phyloP scores from a whole-genome alignment of 2,329 filamentous ascomycete genomes.

The Exophiala sideris region DNA sequence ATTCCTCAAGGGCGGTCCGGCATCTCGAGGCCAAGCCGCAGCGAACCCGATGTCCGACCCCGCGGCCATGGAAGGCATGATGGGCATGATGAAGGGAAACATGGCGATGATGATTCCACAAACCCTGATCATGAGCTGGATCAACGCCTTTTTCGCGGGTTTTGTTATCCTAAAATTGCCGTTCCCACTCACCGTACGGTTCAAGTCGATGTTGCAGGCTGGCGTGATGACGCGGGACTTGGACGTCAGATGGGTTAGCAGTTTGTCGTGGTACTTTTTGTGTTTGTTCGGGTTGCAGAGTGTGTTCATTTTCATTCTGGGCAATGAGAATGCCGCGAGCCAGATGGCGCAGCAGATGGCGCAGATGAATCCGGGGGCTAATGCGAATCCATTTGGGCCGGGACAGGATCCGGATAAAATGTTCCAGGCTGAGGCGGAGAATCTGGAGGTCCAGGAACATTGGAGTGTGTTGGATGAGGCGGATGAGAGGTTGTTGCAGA shows the following conservation, averaged over 20 bases:
- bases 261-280: slow-evolving; percentile 97
- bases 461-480: slow-evolving; percentile 86
- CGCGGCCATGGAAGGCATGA: slow-evolving; percentile 98
- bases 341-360: slow-evolving; percentile 81
- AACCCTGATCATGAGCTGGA: slow-evolving; percentile 99
- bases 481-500: slow-evolving; percentile 73
- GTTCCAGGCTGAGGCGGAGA: slow-evolving; percentile 89
- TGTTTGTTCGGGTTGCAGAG: slow-evolving; percentile 95
- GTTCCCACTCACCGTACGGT: slow-evolving; percentile 95
- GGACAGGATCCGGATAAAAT: slow-evolving; percentile 95
- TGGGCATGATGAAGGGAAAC: slow-evolving; percentile 99
- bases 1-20: slow-evolving; percentile 79
- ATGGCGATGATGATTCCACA: slow-evolving; percentile 99
- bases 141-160: slow-evolving; percentile 97
- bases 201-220: slow-evolving; percentile 98
- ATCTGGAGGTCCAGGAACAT: slow-evolving; percentile 90
- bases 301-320: slow-evolving; percentile 94
- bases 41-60: slow-evolving; percentile 95
- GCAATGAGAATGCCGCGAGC: slow-evolving; percentile 84
- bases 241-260: slow-evolving; percentile 97
- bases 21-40: slow-evolving; percentile 78
- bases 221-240: slow-evolving; percentile 93
- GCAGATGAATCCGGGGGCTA: slow-evolving; percentile 66
- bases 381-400: slow-evolving; percentile 74
- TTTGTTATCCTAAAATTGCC: slow-evolving; percentile 99